phyloP scores from a whole-genome alignment of 441 rosid genomes.

The Mallotus japonicus region DNA sequence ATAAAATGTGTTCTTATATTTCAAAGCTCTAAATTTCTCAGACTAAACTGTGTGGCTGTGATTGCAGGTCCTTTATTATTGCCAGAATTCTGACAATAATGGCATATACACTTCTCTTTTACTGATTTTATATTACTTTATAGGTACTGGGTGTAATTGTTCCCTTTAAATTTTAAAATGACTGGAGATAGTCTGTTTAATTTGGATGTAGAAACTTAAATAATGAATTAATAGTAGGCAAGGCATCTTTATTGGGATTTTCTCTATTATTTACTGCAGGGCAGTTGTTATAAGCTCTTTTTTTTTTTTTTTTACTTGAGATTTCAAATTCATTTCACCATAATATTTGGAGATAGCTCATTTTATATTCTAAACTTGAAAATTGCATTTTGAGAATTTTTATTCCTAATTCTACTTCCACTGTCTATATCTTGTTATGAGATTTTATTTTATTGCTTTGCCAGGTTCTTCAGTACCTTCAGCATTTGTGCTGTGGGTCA shows the following conservation, averaged over 20 bases:
- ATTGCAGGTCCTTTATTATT: slow-evolving; percentile 57
- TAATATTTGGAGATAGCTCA: not conserved
- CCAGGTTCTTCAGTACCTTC: slow-evolving; percentile 69
- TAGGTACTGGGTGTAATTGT: slow-evolving; percentile 41
- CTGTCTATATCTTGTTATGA: not conserved
- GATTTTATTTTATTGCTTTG: slow-evolving; percentile 7
- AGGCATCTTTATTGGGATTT: not conserved
- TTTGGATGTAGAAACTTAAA: not conserved
- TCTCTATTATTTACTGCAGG: not conserved
- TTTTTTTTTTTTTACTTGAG: not conserved
- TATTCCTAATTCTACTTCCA: not conserved
- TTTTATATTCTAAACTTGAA: not conserved
- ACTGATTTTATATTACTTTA: slow-evolving; percentile 50
- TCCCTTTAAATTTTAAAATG: slow-evolving; percentile 2
- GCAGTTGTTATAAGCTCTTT: not conserved
- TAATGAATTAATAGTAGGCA: not conserved
- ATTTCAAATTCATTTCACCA: not conserved
- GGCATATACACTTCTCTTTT: slow-evolving; percentile 40
- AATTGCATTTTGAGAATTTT: not conserved
- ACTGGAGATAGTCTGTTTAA: not conserved
- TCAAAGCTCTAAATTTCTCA: not conserved
- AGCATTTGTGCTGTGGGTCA: slow-evolving; percentile 58
- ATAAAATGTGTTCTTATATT: slow-evolving; percentile 14
- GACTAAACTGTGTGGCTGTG: slow-evolving; percentile 12
- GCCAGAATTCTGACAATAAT: slow-evolving; percentile 32